phyloP scores from a whole-genome alignment of 2,329 filamentous ascomycete species.

The Drechslerella dactyloides region DNA sequence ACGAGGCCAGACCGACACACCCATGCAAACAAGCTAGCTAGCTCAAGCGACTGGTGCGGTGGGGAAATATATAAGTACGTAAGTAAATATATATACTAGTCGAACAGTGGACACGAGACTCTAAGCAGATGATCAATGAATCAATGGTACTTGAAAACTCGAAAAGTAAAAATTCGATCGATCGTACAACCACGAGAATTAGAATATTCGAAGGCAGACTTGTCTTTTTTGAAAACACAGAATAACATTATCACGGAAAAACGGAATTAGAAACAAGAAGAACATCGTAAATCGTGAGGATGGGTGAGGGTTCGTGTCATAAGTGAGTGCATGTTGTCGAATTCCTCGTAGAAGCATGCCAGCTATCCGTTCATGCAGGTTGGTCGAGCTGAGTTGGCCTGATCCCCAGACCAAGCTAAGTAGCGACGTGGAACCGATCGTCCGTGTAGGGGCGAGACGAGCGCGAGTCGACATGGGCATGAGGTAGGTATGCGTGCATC shows the following conservation, averaged over 20 bases:
- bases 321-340: too few species aligned
- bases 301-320: not conserved
- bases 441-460: not conserved
- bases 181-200: slow-evolving; percentile 2
- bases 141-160: not conserved
- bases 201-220: not conserved
- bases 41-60: too few species aligned
- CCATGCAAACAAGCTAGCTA: too few species aligned
- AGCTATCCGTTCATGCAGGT: too few species aligned
- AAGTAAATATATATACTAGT: not conserved
- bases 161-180: too few species aligned
- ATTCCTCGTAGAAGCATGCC: too few species aligned
- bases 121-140: slow-evolving; percentile 2
- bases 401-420: not conserved
- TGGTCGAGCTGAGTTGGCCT: not conserved
- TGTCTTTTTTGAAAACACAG: slow-evolving; percentile 4
- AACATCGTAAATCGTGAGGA: not conserved
- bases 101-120: not conserved
- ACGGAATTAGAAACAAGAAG: too few species aligned
- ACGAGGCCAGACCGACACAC: too few species aligned
- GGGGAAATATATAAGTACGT: too few species aligned
- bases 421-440: not conserved
- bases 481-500: slow-evolving; percentile 8
- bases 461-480: too few species aligned
- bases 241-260: too few species aligned